Percentiles rank a stretch among this genome's conserved stretches.
Evolutionary conservation across 306 rosid species (phyloP).

Genomic region (Urtica urens): DNA sequence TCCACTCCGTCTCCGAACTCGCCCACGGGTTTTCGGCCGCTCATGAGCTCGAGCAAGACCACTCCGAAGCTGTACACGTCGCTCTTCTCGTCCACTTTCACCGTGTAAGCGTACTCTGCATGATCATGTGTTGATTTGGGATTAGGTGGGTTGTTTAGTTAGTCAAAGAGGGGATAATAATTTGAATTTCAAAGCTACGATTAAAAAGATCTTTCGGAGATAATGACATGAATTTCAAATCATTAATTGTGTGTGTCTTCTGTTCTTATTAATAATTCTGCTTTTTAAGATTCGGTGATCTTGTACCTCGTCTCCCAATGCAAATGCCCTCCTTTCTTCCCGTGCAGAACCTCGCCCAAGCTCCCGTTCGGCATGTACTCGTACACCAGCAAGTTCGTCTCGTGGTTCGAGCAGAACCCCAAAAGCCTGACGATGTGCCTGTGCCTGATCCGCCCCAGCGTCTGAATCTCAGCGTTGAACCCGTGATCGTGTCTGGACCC

Average conservation of each 20-base stretch:
- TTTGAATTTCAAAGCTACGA: conserved; percentile 25
- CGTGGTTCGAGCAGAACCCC: conserved; percentile 27
- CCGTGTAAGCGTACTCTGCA: conserved; percentile 90
- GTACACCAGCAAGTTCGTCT: conserved; percentile 20
- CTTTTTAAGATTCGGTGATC: too few relatives aligned
- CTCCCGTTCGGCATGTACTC: conserved; percentile 33
- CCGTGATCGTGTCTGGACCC: conserved; percentile 88
- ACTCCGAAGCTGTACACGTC: conserved; percentile 95
- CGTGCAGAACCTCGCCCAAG: conserved; percentile 24
- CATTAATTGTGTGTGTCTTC: too few relatives aligned
- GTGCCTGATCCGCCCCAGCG: conserved; percentile 22
- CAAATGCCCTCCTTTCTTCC: conserved; percentile 93
- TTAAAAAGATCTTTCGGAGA: too few relatives aligned
- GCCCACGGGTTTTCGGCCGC: conserved; percentile 89
- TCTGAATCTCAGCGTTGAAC: conserved; percentile 48
- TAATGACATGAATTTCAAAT: too few relatives aligned
- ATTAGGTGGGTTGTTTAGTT: conserved; percentile 16
- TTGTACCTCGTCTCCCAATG: conserved; percentile 86
- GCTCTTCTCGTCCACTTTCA: conserved; percentile 91
- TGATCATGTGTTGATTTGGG: conserved; percentile 7
- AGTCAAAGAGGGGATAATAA: too few relatives aligned
- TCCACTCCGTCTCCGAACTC: conserved; percentile 97
- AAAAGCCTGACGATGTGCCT: conserved; percentile 21
- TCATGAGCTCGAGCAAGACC: conserved; percentile 68
- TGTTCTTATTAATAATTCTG: too few relatives aligned